These are phyloP conservation scores for Thuja plicata DNA, from an alignment of 83 land plant species.

Conservation along the genomic window DNA sequence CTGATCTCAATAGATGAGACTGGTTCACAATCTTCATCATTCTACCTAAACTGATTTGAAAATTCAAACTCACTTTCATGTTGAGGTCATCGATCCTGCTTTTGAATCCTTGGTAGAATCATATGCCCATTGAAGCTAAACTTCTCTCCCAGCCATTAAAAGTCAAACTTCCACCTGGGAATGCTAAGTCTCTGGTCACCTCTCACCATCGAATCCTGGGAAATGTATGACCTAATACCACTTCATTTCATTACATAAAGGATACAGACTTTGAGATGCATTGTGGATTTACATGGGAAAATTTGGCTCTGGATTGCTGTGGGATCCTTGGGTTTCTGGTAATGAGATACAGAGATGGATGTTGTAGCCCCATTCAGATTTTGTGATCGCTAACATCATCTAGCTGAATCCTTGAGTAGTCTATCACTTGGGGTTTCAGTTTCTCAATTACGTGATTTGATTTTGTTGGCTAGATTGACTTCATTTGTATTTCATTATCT, in stretches of 20 bases:
- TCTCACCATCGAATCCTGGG: no score
- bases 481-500: neutral
- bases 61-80: no score
- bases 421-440: neutral
- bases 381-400: neutral
- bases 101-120: no score
- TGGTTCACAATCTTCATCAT: no score
- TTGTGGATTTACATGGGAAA: neutral
- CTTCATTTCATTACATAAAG: neutral
- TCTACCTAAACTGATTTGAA: no score
- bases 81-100: no score
- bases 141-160: no score
- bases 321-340: neutral
- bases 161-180: no score
- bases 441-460: neutral
- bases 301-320: neutral
- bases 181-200: no score
- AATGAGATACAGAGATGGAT: neutral
- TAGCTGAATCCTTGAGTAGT: neutral
- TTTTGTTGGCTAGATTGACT: neutral
- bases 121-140: no score
- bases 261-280: neutral
- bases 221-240: neutral
- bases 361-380: neutral
- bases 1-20: no score